Conservation (phyloP, 441 rosid species). For the Mallotus repandus region DNA sequence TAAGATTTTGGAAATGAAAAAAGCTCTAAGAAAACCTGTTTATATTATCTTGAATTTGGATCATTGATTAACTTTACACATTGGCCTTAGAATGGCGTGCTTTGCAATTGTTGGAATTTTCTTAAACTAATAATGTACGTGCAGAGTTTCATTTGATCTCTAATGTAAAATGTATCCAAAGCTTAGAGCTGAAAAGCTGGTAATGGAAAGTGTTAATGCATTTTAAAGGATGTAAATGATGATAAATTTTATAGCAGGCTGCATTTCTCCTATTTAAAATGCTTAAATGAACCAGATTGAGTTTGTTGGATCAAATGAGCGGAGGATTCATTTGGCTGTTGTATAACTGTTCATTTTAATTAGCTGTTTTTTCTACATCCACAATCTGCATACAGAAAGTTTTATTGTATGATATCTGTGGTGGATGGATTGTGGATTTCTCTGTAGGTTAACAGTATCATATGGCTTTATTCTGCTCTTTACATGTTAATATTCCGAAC, state of each 20-base stretch:
- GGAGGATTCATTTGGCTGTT: background rate
- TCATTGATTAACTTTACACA: too few species aligned
- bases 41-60: background rate
- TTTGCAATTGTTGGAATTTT: too few species aligned
- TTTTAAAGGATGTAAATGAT: slow-evolving; percentile 5
- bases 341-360: too few species aligned
- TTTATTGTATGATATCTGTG: background rate
- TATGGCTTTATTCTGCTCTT: too few species aligned
- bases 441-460: background rate
- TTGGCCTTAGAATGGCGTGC: too few species aligned
- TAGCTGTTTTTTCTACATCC: too few species aligned
- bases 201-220: background rate
- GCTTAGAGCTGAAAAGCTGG: background rate
- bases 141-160: background rate
- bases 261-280: background rate
- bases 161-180: background rate
- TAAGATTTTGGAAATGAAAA: too few species aligned
- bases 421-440: background rate
- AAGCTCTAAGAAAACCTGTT: too few species aligned
- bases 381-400: too few species aligned
- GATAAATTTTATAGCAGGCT: background rate
- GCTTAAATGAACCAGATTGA: background rate
- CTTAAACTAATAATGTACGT: too few species aligned
- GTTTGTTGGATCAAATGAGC: background rate
- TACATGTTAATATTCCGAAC: background rate